These are phyloP conservation scores for Polytrichum commune DNA, from an alignment of 225 moss, liverwort and hornwort genomes.

Conservation along the genomic window DNA sequence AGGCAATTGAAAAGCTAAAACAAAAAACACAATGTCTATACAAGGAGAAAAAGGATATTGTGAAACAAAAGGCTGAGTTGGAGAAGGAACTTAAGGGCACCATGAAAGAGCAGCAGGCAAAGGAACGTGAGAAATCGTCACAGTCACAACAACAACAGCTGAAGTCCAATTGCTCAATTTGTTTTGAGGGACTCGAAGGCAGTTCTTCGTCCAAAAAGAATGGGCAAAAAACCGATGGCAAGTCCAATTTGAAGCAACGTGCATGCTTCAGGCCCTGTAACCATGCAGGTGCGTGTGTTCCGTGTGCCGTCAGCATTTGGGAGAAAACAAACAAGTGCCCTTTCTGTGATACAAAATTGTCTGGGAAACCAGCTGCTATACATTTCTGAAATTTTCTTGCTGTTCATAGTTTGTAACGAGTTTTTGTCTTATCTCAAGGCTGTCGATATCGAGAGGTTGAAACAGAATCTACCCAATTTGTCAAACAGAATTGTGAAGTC, in stretches of 20 bases:
- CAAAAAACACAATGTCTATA: slow-evolving; percentile 10
- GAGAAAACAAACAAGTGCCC: slow-evolving; percentile 20
- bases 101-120: slow-evolving; percentile 11
- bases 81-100: slow-evolving; percentile 21
- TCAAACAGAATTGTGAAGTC: too few relatives aligned
- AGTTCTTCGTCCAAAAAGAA: slow-evolving; percentile 7
- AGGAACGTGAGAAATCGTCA: slow-evolving; percentile 16
- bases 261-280: slow-evolving; percentile 21
- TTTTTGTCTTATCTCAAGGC: too few relatives aligned
- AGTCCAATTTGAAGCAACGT: slow-evolving; percentile 10
- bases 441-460: too few relatives aligned
- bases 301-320: slow-evolving; percentile 14
- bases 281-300: slow-evolving; percentile 15
- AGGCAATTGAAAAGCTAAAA: slow-evolving; percentile 30
- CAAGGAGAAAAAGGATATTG: slow-evolving; percentile 12
- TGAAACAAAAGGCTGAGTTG: slow-evolving; percentile 21
- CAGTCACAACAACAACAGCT: not conserved
- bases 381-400: slow-evolving; percentile 9
- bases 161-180: slow-evolving; percentile 11
- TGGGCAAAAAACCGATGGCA: not conserved
- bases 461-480: too few relatives aligned
- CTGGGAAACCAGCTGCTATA: slow-evolving; percentile 11
- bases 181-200: slow-evolving; percentile 17
- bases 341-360: slow-evolving; percentile 13
- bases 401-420: too few relatives aligned